Evolutionary conservation across 2,329 filamentous ascomycete species (phyloP).

Genomic region (Trichoderma brevicompactum): DNA sequence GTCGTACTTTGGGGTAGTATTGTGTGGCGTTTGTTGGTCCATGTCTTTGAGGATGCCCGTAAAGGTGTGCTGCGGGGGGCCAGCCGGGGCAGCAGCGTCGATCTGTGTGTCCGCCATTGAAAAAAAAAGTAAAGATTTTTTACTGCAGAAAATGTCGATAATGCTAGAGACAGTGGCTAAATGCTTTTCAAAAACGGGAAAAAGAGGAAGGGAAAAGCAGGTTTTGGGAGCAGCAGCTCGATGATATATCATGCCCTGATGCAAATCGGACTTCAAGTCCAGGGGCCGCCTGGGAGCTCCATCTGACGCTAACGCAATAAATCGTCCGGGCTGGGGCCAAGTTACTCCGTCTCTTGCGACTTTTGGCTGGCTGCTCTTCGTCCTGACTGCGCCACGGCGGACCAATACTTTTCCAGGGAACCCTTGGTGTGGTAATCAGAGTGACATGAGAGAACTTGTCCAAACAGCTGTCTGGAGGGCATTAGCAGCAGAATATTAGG

Average conservation of each 20-base stretch:
- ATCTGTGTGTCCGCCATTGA: conserved; percentile 16
- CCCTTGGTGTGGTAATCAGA: not conserved
- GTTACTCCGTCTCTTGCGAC: conserved; percentile 14
- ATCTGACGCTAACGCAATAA: conserved; percentile 17
- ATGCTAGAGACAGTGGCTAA: not conserved
- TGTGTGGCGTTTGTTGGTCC: not conserved
- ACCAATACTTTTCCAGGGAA: conserved; percentile 5
- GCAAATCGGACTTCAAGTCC: conserved; percentile 14
- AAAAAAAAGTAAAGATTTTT: not conserved
- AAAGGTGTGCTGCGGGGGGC: conserved; percentile 19
- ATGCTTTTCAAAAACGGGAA: not conserved
- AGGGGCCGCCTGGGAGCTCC: conserved; percentile 21
- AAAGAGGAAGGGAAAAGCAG: not conserved
- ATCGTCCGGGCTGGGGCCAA: conserved; percentile 10
- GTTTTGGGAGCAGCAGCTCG: not conserved
- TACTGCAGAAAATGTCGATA: not conserved
- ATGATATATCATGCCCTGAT: conserved; percentile 13
- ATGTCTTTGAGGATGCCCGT: conserved; percentile 22
- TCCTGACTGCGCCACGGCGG: conserved; percentile 18
- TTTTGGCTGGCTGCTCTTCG: not conserved
- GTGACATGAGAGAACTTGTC: not conserved
- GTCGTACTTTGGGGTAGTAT: not conserved
- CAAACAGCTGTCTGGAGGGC: no score
- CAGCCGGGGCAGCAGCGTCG: not conserved
- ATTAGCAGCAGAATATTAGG: not conserved